Evolutionary conservation across 257 asterid genomes (phyloP), one percentile per base, ranked within the genome.

Genomic region (Solanum ossicruentum): DNA sequence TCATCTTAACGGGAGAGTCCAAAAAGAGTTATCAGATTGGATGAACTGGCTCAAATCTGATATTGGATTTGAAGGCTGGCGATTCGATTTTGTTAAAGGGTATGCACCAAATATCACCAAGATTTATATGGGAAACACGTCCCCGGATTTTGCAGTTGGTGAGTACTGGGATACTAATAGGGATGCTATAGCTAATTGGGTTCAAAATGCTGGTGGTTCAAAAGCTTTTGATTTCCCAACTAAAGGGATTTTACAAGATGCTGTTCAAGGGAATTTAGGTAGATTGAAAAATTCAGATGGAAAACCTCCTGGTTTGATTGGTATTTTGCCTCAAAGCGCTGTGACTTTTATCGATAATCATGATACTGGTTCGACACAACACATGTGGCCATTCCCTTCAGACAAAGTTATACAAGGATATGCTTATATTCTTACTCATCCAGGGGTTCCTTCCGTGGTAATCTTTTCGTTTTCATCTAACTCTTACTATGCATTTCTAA

Each of bases 341-440:
- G 98, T 94, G 21, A 94, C 98, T 0, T 95, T 95, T 65, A 88
- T 95, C n/a, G 99, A 95, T 72, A 94, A 95, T 86, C 98, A 95
- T 55, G 97, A 95, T 85, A 93, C 98, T 2, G 97, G 95, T 41
- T 93, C 97, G 3, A 92, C 97, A 7, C 95, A 94, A 91, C 81
- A 81, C 0, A 0, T 86, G 6, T 94, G 96, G 97, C 97, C 98
- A 21, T 94, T 96, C 57, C 99, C 98, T 3, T 67, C 88, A 0
- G 98, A 96, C 58, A 94, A 93, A 85, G 95, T 96, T 72, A 84
- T 87, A 57, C 90, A 80, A 18, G 99, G 98, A 84, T 96, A 96
- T 51, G 98, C 94, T 18, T 96, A 95, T 56, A 94, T 96, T 43
- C 97, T 96, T 51, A 90, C 98, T 4, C 99, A 95, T 77, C 97